Percentiles rank a stretch among this genome's conserved stretches.
These are phyloP conservation scores for Trametes sanguinea DNA, from an alignment of 768 basidiomycete genomes.

Conservation along the genomic window DNA sequence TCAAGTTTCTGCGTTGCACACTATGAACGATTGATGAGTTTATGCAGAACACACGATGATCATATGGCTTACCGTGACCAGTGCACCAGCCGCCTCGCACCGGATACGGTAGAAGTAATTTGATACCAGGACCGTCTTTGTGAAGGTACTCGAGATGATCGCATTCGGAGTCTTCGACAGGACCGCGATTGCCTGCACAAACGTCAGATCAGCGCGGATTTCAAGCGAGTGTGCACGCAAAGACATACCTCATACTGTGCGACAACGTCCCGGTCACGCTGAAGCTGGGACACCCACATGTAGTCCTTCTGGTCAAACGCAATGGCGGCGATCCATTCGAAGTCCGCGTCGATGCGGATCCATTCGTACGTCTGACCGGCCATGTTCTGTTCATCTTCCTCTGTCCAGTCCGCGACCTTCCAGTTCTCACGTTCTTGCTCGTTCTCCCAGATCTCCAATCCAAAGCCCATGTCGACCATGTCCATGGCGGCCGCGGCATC, in stretches of 20 bases:
- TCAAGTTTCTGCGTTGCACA: constrained; percentile 83
- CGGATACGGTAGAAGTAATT: constrained; percentile 97
- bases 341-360: constrained; percentile 98
- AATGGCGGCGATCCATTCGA: constrained; percentile 96
- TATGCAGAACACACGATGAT: background rate
- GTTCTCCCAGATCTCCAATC: constrained; percentile 94
- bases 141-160: constrained; percentile 87
- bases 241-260: constrained; percentile 88
- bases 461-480: constrained; percentile 93
- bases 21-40: constrained; percentile 41
- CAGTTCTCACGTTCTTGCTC: constrained; percentile 90
- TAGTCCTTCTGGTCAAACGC: constrained; percentile 96
- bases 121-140: constrained; percentile 90
- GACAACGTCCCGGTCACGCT: constrained; percentile 93
- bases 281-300: constrained; percentile 97
- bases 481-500: constrained; percentile 94
- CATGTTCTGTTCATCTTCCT: constrained; percentile 93
- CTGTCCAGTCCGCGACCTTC: constrained; percentile 98
- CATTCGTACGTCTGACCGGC: constrained; percentile 97
- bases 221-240: background rate
- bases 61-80: constrained; percentile 67
- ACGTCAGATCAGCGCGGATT: background rate
- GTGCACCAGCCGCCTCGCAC: constrained; percentile 87
- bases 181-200: constrained; percentile 80
- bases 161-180: constrained; percentile 78